These are phyloP conservation scores for Alliaria petiolata DNA, from an alignment of 345 rosid species.

Conservation along the genomic window DNA sequence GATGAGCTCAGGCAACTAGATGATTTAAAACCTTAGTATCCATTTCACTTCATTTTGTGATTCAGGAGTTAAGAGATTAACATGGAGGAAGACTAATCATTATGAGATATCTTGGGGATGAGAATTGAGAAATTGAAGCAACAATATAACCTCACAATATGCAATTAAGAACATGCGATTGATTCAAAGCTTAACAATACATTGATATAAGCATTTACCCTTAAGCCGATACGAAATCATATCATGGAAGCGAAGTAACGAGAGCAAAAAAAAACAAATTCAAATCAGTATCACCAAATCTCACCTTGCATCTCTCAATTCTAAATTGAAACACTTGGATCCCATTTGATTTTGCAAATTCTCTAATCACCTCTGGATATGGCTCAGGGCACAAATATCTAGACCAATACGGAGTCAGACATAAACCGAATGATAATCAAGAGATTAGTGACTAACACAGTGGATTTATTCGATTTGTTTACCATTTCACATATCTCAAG, in stretches of 20 bases:
- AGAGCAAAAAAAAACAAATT: background rate
- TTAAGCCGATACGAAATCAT: background rate
- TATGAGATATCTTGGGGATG: background rate
- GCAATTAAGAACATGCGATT: background rate
- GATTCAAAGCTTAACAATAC: slow-evolving; percentile 5
- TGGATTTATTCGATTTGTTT: background rate
- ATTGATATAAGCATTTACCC: background rate
- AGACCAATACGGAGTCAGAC: background rate
- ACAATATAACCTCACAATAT: background rate
- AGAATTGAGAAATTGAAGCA: background rate
- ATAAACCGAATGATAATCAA: background rate
- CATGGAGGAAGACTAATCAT: no score
- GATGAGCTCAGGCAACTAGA: background rate
- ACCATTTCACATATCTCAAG: background rate
- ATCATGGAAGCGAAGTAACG: background rate
- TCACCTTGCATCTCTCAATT: slow-evolving; percentile 70
- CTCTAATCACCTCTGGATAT: slow-evolving; percentile 54
- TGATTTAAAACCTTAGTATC: background rate
- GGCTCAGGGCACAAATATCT: slow-evolving; percentile 75
- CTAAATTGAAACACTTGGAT: slow-evolving; percentile 73
- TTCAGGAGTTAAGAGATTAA: background rate
- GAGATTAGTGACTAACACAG: background rate
- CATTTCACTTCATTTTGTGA: background rate
- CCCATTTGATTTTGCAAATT: slow-evolving; percentile 50
- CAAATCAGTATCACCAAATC: background rate